Evolutionary conservation across 352 stramenopile species (phyloP), one percentile per base, ranked within the genome.

Genomic region (Phytophthora podocarpi): DNA sequence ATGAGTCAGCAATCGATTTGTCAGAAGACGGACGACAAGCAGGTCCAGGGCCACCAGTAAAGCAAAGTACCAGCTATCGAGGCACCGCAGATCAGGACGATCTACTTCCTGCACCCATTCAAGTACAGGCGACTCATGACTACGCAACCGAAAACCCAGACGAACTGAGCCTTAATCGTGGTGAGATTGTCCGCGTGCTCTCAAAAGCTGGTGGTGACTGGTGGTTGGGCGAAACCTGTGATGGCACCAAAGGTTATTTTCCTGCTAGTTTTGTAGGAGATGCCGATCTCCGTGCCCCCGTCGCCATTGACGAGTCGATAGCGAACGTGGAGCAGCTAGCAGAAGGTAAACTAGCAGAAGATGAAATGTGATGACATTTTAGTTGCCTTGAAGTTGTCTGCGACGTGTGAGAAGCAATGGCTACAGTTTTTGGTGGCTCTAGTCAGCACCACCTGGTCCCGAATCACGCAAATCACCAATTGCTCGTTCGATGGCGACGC

Each of bases 161-260:
- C 28, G 80, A 90, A 35, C 63, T 91, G 30, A 81, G 55, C 51
- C 53, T 91, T 4, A 66, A 61, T 16, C 59, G 52, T 15, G 78
- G 74, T 5, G 82, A 91, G 36, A 58, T 91, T 12, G 51, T 91
- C 27, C 78, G 78, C 12, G 67, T 90, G 31, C 45, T 90, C 10
- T 76, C 76, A 3, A 76, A 81, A 35, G 58, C 68, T 30, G 72
- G 60, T 23, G 65, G 54, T 13, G 80, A 89, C 23, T 90, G 82
- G 82, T 89, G 82, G 82, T 16, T 74, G 1, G 82, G 80, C 1
- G 82, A 91, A 51, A 74, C 58, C 13, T 91, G 82, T 41, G 78
- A 90, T 47, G 82, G 80, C 20, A 74, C 65, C 15, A 64, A 77
- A 2, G 82, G 82, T 26, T 80, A 90, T 48, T 89, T 90, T 49